Conservation (phyloP, 139 green algal genomes). For the Parachlorella kessleri region DNA sequence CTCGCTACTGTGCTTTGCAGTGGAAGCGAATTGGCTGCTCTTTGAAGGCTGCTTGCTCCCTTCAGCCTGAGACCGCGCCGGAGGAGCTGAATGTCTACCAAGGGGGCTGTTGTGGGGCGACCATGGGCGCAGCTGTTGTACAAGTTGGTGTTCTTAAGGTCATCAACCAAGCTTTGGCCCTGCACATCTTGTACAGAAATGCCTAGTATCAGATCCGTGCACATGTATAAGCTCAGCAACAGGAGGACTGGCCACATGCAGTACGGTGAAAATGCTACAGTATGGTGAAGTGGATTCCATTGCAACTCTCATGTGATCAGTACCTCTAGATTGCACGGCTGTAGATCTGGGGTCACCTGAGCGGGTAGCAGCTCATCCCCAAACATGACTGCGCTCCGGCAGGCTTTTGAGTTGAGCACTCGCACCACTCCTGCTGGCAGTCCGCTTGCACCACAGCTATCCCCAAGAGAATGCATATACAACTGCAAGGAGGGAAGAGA, state of each 20-base stretch:
- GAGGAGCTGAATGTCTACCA: constrained; percentile 52
- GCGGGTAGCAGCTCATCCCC: constrained; percentile 58
- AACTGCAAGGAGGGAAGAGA: constrained; percentile 28
- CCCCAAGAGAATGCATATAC: constrained; percentile 67
- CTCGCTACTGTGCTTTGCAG: not conserved
- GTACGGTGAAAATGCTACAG: too few relatives aligned
- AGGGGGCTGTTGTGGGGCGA: constrained; percentile 58
- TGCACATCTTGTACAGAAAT: constrained; percentile 9
- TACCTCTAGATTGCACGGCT: not conserved
- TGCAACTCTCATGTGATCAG: not conserved
- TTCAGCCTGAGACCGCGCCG: too few relatives aligned
- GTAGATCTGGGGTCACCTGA: constrained; percentile 16
- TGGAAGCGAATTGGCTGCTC: too few relatives aligned
- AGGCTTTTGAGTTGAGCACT: constrained; percentile 73
- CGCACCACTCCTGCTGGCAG: constrained; percentile 52
- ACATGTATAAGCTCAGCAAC: too few relatives aligned
- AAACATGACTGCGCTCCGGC: constrained; percentile 87
- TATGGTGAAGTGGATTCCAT: not conserved
- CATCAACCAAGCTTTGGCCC: constrained; percentile 55
- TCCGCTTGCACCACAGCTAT: constrained; percentile 25
- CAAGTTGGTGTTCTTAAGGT: constrained; percentile 52
- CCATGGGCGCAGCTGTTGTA: constrained; percentile 85
- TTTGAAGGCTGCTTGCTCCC: too few relatives aligned
- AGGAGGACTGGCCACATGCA: too few relatives aligned
- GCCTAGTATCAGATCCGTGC: not conserved